A percentile compares a stretch with the other conserved stretches of the same genome.
Evolutionary conservation across 2,329 filamentous ascomycete genomes (phyloP).

Genomic region (Colletotrichum sp.): DNA sequence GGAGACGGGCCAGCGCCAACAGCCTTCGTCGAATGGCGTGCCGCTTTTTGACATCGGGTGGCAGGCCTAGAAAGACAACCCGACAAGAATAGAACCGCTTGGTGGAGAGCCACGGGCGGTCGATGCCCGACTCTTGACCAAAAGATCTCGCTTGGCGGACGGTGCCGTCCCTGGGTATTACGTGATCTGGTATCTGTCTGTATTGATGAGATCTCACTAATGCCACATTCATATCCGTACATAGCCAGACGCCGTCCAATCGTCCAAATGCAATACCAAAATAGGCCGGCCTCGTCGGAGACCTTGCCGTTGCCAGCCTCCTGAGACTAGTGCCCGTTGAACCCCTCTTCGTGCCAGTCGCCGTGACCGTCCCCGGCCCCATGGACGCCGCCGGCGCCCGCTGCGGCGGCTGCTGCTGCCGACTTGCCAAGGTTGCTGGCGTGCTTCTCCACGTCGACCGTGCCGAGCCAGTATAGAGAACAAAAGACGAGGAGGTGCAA

Average conservation of each 20-base stretch:
- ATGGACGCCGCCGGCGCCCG: constrained; percentile 34
- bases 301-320: background rate
- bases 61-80: constrained; percentile 1
- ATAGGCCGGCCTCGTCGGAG: background rate
- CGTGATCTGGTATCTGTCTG: background rate
- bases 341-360: constrained; percentile 70
- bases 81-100: constrained; percentile 5
- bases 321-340: constrained; percentile 43
- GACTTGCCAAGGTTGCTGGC: constrained; percentile 60
- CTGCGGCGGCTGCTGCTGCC: constrained; percentile 46
- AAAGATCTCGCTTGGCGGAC: background rate
- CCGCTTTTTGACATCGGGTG: background rate
- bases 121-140: background rate
- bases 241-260: background rate
- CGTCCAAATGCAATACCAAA: background rate
- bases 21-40: background rate
- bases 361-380: constrained; percentile 44
- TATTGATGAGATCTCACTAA: constrained; percentile 2
- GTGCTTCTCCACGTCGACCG: constrained; percentile 67
- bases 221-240: constrained; percentile 1
- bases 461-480: constrained; percentile 84
- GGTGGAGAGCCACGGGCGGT: background rate
- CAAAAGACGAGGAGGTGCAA: constrained; percentile 88
- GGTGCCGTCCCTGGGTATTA: background rate
- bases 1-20: constrained; percentile 8